Evolutionary conservation across 345 rosid genomes (phyloP), one percentile per base, ranked within the genome.

Genomic region (Populus pruinosa): DNA sequence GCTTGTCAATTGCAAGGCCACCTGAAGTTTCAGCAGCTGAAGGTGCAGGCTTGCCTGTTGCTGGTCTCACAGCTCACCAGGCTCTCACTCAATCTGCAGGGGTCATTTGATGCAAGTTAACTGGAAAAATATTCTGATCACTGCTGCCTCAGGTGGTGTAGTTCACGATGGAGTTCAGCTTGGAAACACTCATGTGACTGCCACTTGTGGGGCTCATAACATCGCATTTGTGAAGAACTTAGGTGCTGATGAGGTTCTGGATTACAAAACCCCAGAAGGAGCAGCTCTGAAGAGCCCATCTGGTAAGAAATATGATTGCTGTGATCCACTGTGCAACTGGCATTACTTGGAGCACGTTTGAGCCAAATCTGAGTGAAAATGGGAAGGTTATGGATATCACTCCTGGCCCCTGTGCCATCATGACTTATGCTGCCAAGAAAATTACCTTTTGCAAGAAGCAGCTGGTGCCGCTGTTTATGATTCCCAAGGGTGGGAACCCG

Each of bases 191-290:
- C 81, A 82, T 20, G 78, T 78, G 59, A 74, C 79, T 0, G 84
- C 81, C 11, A 82, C 84, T 14, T 74, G 81, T 9, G 81, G 84
- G n/a, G 78, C 81, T 10, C 75, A 79, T 56, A 77, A 82, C 78
- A 56, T 78, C 0, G 56, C 78, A 39, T 70, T 74, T 7, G 78
- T 81, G 50, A 74, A 33, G 77, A 74, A 73, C 73, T 76, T 78
- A 3, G 79, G 84, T 2, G 76, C 84, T 8, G 79, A 82, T 2
- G 79, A 74, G 63, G 84, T 70, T 69, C 72, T 82, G 4, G 79
- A 82, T 70, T 78, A 78, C 73, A 82, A 78, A 65, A 82, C 79
- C 49, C 76, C 76, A 1, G 78, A 82, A 10, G 84, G 84, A 56
- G 78, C 78, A 3, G 72, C 76, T n/a, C 67, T 82, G 50, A 69